Conservation (phyloP, 164 flowering plant genomes). For the Litsea cubeba region DNA sequence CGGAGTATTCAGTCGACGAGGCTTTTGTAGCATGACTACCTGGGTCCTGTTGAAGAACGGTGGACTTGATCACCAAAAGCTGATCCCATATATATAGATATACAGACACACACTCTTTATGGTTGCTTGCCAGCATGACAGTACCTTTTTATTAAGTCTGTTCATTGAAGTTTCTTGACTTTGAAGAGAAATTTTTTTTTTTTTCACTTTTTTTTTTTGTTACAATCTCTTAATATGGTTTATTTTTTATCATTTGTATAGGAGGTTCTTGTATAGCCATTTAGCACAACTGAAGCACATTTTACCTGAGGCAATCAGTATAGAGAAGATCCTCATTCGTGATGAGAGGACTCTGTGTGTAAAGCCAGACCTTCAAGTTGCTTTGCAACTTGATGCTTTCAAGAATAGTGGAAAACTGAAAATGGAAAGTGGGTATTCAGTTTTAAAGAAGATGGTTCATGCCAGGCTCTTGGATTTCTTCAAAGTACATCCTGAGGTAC, state of each 20-base stretch:
- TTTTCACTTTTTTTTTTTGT: not conserved
- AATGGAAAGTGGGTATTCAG: constrained; percentile 21
- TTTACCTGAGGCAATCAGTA: constrained; percentile 59
- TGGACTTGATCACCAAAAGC: too few relatives aligned
- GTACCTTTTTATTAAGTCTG: too few relatives aligned
- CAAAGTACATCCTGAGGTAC: constrained; percentile 71
- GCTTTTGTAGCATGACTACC: too few relatives aligned
- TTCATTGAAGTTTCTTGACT: too few relatives aligned
- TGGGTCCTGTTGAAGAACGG: too few relatives aligned
- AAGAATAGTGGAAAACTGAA: constrained; percentile 25
- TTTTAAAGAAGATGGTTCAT: constrained; percentile 50
- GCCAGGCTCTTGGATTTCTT: constrained; percentile 42
- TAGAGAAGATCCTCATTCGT: constrained; percentile 37
- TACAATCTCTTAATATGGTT: not conserved
- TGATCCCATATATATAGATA: too few relatives aligned
- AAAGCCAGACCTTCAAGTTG: constrained; percentile 65
- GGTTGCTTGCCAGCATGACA: too few relatives aligned
- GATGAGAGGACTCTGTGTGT: constrained; percentile 69
- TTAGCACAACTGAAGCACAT: constrained; percentile 82
- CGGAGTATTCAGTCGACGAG: too few relatives aligned
- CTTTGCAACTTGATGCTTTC: constrained; percentile 34
- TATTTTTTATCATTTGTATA: constrained; percentile 13
- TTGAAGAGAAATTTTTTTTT: not conserved
- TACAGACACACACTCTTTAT: too few relatives aligned
- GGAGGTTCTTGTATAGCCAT: constrained; percentile 67